A percentile compares a stretch with the other conserved stretches of the same genome.
Conservation (phyloP, 441 rosid species). For the Omphalea diandra region DNA sequence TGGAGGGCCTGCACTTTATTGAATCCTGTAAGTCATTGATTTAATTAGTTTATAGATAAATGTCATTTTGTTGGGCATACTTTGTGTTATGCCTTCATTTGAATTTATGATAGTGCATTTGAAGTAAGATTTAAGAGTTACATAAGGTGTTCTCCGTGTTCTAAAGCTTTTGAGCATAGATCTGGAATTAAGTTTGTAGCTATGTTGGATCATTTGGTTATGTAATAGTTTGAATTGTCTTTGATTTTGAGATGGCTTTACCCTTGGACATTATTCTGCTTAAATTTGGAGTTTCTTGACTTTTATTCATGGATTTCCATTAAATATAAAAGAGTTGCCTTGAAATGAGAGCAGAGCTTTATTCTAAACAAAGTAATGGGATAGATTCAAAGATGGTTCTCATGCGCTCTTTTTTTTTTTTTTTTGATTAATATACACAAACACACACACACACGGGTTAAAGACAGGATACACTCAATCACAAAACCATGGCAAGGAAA, state of each 20-base stretch:
- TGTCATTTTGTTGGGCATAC: too few relatives aligned
- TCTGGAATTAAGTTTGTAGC: background rate
- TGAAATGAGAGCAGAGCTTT: background rate
- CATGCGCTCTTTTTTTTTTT: too few relatives aligned
- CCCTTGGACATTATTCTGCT: background rate
- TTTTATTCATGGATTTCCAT: background rate
- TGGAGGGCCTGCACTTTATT: slow-evolving; percentile 73
- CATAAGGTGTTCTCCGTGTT: background rate
- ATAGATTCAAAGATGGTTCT: background rate
- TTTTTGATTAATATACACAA: too few relatives aligned
- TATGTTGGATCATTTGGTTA: background rate
- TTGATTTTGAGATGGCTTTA: background rate
- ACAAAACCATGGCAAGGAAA: too few relatives aligned
- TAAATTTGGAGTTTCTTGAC: background rate
- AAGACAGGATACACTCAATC: too few relatives aligned
- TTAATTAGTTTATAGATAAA: background rate
- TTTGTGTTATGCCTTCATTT: background rate
- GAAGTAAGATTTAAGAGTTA: background rate
- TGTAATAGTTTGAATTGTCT: background rate
- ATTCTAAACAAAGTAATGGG: background rate
- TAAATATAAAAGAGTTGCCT: background rate
- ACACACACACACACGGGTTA: too few relatives aligned
- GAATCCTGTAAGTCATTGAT: slow-evolving; percentile 60
- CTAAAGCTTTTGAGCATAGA: background rate
- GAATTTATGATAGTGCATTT: background rate